phyloP scores from a whole-genome alignment of 345 rosid genomes.

The Acer negundo region DNA sequence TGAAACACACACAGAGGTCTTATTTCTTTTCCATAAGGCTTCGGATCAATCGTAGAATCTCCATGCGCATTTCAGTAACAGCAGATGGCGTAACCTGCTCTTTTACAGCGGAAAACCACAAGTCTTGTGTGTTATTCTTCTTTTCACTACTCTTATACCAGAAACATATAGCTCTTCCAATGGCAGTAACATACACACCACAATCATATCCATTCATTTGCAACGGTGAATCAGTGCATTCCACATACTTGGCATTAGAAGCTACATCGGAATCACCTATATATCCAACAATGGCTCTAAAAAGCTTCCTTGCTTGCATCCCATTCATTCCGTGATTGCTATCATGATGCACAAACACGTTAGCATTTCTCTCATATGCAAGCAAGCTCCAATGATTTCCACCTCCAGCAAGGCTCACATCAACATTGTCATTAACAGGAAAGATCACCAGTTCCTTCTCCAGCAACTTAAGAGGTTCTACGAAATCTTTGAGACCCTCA shows the following conservation, averaged over 20 bases:
- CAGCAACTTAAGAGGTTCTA: slow-evolving; percentile 52
- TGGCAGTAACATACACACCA: slow-evolving; percentile 65
- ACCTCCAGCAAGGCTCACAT: slow-evolving; percentile 70
- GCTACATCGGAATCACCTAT: slow-evolving; percentile 26
- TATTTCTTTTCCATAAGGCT: slow-evolving; percentile 42
- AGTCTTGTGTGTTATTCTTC: slow-evolving; percentile 32
- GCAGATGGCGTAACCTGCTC: slow-evolving; percentile 53
- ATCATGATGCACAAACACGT: slow-evolving; percentile 77
- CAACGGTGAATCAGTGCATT: slow-evolving; percentile 55
- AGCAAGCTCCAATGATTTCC: slow-evolving; percentile 90
- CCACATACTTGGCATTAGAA: slow-evolving; percentile 40
- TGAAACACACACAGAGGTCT: not conserved
- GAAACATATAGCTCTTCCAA: slow-evolving; percentile 51
- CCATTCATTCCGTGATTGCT: slow-evolving; percentile 50
- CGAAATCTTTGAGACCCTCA: slow-evolving; percentile 52
- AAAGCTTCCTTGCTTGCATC: slow-evolving; percentile 45
- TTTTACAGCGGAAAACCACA: slow-evolving; percentile 70
- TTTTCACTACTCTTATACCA: slow-evolving; percentile 45
- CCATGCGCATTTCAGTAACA: slow-evolving; percentile 51
- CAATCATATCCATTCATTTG: slow-evolving; percentile 78
- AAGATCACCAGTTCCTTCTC: slow-evolving; percentile 61
- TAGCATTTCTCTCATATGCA: slow-evolving; percentile 50
- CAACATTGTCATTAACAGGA: slow-evolving; percentile 67
- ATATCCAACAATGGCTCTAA: slow-evolving; percentile 42
- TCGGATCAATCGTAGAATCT: slow-evolving; percentile 56